A percentile compares a stretch with the other conserved stretches of the same genome.
phyloP scores from a whole-genome alignment of 129 eudicot species.

The Flaveria linearis region DNA sequence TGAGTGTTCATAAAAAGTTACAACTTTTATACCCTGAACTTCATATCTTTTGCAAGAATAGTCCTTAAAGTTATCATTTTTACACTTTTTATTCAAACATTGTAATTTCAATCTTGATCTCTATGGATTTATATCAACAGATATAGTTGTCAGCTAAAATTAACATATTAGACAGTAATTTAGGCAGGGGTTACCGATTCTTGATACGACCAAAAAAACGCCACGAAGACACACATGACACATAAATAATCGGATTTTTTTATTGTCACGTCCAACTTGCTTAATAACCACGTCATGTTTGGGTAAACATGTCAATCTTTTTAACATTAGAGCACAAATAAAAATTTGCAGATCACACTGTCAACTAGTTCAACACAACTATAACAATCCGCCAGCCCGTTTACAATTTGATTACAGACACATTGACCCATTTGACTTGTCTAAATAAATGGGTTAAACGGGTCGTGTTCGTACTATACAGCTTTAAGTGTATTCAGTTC shows the following conservation, averaged over 20 bases:
- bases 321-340: not conserved
- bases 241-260: no score
- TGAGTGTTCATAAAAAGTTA: constrained; percentile 15
- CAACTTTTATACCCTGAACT: constrained; percentile 18
- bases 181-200: no score
- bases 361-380: not conserved
- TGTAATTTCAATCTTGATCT: not conserved
- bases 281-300: not conserved
- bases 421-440: not conserved
- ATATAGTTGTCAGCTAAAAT: not conserved
- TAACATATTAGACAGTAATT: not conserved
- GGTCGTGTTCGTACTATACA: not conserved
- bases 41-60: not conserved
- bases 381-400: not conserved
- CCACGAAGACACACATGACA: not conserved
- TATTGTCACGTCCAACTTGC: not conserved
- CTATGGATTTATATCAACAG: not conserved
- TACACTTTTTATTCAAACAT: not conserved
- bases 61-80: constrained; percentile 3
- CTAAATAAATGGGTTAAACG: not conserved
- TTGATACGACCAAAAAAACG: not conserved
- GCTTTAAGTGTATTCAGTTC: not conserved
- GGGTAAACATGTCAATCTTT: not conserved
- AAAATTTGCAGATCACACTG: not conserved
- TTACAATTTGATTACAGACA: not conserved